These are phyloP conservation scores for Suhomyces bribrorum DNA, from an alignment of 1,139 yeast species.

Conservation along the genomic window DNA sequence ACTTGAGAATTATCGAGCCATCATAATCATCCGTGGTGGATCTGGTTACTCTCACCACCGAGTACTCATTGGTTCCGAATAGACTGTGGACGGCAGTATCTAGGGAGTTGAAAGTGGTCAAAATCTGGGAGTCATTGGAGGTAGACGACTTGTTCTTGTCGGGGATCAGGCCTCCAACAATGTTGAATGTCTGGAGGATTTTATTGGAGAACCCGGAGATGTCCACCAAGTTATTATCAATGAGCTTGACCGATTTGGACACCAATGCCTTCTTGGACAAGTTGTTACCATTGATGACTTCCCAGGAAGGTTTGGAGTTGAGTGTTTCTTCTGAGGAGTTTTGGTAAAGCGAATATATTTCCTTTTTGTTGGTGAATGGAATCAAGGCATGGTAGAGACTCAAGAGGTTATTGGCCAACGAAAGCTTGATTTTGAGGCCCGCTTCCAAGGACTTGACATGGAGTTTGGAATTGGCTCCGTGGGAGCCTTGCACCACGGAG, in stretches of 20 bases:
- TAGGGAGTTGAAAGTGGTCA: conserved; percentile 44
- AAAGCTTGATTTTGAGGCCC: conserved; percentile 50
- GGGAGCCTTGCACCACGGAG: no score
- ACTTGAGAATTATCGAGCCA: conserved; percentile 50
- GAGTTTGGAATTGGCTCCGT: conserved; percentile 28
- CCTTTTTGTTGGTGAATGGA: conserved; percentile 30
- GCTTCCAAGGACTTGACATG: conserved; percentile 57
- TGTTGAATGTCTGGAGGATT: conserved; percentile 32
- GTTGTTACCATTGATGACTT: conserved; percentile 7
- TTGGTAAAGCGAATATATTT: conserved; percentile 13
- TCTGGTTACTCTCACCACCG: conserved; percentile 53
- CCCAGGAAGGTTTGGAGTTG: not conserved
- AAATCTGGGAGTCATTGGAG: conserved; percentile 10
- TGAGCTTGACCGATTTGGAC: conserved; percentile 33
- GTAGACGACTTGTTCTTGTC: conserved; percentile 1
- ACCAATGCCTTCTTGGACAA: conserved; percentile 18
- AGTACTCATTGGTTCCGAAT: conserved; percentile 43
- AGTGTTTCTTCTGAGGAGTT: conserved; percentile 5
- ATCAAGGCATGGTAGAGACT: conserved; percentile 47
- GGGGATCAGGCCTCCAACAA: conserved; percentile 12
- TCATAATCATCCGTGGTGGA: conserved; percentile 54
- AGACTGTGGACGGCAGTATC: conserved; percentile 48
- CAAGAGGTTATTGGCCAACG: conserved; percentile 46
- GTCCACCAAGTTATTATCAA: conserved; percentile 40
- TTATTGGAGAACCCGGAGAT: conserved; percentile 28